Conservation (phyloP, 2,329 filamentous ascomycete genomes). For the Botryotinia convoluta region DNA sequence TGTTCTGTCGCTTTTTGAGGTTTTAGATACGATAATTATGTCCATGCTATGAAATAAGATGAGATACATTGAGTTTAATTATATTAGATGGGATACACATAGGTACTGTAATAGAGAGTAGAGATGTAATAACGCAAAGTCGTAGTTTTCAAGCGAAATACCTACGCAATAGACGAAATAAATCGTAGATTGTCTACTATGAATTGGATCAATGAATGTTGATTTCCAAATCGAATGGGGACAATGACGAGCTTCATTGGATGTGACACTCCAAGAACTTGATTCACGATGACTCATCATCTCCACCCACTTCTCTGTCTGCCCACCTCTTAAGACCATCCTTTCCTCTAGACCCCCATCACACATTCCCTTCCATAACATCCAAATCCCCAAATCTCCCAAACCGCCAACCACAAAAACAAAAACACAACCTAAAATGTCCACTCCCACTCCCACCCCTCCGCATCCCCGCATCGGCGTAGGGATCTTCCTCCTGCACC, state of each 20-base stretch:
- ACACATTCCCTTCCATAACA: neutral
- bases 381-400: neutral
- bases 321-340: neutral
- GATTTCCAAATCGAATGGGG: neutral
- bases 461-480: constrained; percentile 25
- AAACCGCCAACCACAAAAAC: neutral
- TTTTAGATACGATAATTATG: neutral
- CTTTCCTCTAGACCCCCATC: neutral
- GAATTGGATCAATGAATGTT: neutral
- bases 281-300: neutral
- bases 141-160: neutral
- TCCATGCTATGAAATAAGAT: neutral
- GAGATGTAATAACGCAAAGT: neutral
- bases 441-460: neutral
- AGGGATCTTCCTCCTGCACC: constrained; percentile 26
- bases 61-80: neutral
- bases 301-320: neutral
- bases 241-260: neutral
- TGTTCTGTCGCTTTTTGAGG: neutral
- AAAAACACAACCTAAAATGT: neutral
- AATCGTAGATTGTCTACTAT: neutral
- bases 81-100: neutral
- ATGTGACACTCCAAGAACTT: neutral
- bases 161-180: neutral
- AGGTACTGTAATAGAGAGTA: neutral